A percentile compares a stretch with the other conserved stretches of the same genome.
Evolutionary conservation across 345 rosid genomes (phyloP).

Genomic region (Melastoma malabathricum): DNA sequence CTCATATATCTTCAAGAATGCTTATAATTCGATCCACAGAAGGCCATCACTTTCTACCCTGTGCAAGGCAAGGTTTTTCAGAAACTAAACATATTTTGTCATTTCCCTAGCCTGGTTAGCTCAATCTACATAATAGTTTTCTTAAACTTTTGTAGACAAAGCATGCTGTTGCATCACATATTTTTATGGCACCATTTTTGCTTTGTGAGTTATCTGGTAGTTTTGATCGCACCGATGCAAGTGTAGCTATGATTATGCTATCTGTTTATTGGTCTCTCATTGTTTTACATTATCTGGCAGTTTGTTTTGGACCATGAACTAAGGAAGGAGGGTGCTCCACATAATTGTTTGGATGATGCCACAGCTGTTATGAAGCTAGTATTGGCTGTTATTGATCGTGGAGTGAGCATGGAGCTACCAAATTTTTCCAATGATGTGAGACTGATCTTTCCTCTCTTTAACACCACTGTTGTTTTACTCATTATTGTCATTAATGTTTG

Average conservation of each 20-base stretch:
- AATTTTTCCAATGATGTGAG: constrained; percentile 35
- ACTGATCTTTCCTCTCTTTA: background rate
- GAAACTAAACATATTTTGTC: background rate
- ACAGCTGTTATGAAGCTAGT: constrained; percentile 79
- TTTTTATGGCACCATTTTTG: too few species aligned
- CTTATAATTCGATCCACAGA: constrained; percentile 12
- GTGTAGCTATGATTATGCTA: too few species aligned
- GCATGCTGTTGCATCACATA: too few species aligned
- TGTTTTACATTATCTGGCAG: constrained; percentile 19
- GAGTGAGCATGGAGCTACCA: constrained; percentile 24
- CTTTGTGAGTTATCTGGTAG: too few species aligned
- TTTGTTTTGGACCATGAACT: constrained; percentile 53
- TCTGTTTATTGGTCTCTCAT: too few species aligned
- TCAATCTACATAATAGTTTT: background rate
- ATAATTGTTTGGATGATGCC: constrained; percentile 79
- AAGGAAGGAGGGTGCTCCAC: constrained; percentile 52
- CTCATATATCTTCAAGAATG: constrained; percentile 49
- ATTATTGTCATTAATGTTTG: too few species aligned
- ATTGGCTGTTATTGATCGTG: constrained; percentile 52
- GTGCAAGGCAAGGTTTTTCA: constrained; percentile 53
- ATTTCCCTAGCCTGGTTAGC: background rate
- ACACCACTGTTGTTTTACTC: background rate
- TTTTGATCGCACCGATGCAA: too few species aligned
- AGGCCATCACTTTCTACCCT: constrained; percentile 59
- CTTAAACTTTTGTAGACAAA: background rate